Percentiles rank a stretch among this genome's conserved stretches.
These are phyloP conservation scores for Nannochloropsis limnetica DNA, from an alignment of 352 stramenopile genomes.

Conservation along the genomic window DNA sequence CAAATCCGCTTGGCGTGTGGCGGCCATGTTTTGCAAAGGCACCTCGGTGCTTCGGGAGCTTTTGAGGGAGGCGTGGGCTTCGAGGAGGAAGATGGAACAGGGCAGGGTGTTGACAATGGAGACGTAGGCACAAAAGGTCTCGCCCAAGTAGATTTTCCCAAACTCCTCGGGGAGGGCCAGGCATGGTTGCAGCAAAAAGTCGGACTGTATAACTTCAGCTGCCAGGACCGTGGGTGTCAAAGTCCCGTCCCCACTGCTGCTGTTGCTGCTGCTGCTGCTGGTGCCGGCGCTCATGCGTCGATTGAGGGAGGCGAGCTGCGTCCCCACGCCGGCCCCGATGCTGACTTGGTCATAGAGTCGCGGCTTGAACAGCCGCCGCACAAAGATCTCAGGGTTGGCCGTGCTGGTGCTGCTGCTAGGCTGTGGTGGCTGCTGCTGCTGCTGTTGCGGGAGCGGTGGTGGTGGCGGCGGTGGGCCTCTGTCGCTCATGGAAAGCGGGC, in stretches of 20 bases:
- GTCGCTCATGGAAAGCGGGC: too few relatives aligned
- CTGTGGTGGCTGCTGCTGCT: neutral
- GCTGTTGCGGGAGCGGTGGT: neutral
- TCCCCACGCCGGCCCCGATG: neutral
- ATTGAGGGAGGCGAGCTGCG: neutral
- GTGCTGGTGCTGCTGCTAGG: neutral
- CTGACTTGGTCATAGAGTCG: slow-evolving; percentile 17
- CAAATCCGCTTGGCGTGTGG: neutral
- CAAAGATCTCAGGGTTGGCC: slow-evolving; percentile 1
- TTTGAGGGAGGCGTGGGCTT: slow-evolving; percentile 18
- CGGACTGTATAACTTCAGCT: neutral
- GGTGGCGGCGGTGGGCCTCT: neutral
- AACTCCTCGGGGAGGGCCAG: slow-evolving; percentile 6
- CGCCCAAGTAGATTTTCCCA: slow-evolving; percentile 25
- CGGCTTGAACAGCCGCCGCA: slow-evolving; percentile 23
- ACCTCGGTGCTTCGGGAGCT: neutral
- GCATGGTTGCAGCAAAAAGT: slow-evolving; percentile 4
- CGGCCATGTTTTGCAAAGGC: slow-evolving; percentile 3
- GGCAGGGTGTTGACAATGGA: slow-evolving; percentile 29
- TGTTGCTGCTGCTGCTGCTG: neutral
- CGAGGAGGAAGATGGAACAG: neutral
- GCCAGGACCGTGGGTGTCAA: neutral
- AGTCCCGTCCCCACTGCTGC: neutral
- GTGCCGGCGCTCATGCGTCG: slow-evolving; percentile 7
- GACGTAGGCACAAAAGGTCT: slow-evolving; percentile 30